Evolutionary conservation across 257 asterid species (phyloP).

Genomic region (Capsicum rhomboideum): DNA sequence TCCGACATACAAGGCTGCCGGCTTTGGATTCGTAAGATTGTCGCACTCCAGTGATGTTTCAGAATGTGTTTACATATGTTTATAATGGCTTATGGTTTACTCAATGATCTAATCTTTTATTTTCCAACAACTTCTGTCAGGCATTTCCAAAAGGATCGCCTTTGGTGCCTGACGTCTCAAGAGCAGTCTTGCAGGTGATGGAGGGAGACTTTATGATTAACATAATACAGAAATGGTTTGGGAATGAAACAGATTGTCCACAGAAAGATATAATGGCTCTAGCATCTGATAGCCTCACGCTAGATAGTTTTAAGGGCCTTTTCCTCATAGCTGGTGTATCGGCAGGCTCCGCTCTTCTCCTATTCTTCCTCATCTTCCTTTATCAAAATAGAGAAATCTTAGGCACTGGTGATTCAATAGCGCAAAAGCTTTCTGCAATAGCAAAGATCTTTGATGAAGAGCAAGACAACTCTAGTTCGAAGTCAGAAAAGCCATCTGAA

Average conservation of each 20-base stretch:
- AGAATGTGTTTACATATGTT: background rate
- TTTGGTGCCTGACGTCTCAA: conserved; percentile 29
- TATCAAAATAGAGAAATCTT: conserved; percentile 19
- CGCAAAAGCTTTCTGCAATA: conserved; percentile 24
- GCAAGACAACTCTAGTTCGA: background rate
- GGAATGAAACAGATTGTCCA: background rate
- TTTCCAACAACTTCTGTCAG: background rate
- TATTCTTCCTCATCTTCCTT: conserved; percentile 23
- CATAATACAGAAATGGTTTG: conserved; percentile 17
- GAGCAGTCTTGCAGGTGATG: conserved; percentile 18
- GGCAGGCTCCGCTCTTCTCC: conserved; percentile 21
- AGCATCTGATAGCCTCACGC: conserved; percentile 7
- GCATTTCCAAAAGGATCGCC: conserved; percentile 38
- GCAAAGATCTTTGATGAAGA: conserved; percentile 24
- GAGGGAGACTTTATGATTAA: conserved; percentile 15
- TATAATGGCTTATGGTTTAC: background rate
- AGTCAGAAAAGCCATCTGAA: background rate
- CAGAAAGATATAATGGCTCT: background rate
- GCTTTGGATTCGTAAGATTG: conserved; percentile 38
- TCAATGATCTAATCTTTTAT: background rate
- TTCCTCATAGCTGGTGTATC: conserved; percentile 25
- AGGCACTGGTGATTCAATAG: conserved; percentile 13
- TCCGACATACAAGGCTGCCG: conserved; percentile 37
- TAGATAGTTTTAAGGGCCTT: conserved; percentile 29
- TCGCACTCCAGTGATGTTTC: background rate